Percentiles rank a stretch among this genome's conserved stretches.
phyloP scores from a whole-genome alignment of 2,329 filamentous ascomycete species.

The Teratosphaeria viscida region DNA sequence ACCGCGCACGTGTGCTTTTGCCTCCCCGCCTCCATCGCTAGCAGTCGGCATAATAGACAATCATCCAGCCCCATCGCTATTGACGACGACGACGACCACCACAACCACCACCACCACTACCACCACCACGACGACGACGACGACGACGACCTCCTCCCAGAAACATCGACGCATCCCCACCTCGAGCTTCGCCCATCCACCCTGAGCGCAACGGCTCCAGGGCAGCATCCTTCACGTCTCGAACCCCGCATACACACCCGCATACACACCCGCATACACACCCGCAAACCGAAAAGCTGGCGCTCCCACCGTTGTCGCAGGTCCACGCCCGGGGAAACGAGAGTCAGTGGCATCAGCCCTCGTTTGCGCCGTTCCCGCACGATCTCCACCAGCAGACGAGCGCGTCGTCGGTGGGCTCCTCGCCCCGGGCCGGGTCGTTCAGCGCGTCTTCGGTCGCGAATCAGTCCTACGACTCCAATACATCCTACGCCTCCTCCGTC shows the following conservation, averaged over 20 bases:
- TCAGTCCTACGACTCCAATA: slow-evolving; percentile 39
- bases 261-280: neutral
- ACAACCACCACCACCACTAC: neutral
- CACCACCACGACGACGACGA: too few species aligned
- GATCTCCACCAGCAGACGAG: slow-evolving; percentile 24
- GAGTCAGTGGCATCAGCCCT: slow-evolving; percentile 57
- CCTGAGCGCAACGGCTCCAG: neutral
- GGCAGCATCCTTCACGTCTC: neutral
- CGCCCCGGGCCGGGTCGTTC: slow-evolving; percentile 66
- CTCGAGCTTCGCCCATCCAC: neutral
- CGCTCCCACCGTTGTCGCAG: slow-evolving; percentile 79
- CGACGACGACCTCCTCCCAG: too few species aligned
- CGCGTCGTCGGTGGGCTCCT: slow-evolving; percentile 61
- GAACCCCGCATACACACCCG: too few species aligned
- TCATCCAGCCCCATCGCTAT: neutral
- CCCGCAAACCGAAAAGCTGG: slow-evolving; percentile 69
- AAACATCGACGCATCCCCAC: neutral
- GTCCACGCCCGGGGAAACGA: slow-evolving; percentile 72
- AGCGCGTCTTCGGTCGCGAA: slow-evolving; percentile 46
- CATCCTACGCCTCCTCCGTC: slow-evolving; percentile 46
- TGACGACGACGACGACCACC: neutral
- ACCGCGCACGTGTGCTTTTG: neutral
- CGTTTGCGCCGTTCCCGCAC: slow-evolving; percentile 47
- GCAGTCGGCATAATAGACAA: slow-evolving; percentile 5
- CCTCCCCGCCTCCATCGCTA: neutral